Base-by-base conservation (phyloP, 139 green algal species). In the Volvox africanus region DNA sequence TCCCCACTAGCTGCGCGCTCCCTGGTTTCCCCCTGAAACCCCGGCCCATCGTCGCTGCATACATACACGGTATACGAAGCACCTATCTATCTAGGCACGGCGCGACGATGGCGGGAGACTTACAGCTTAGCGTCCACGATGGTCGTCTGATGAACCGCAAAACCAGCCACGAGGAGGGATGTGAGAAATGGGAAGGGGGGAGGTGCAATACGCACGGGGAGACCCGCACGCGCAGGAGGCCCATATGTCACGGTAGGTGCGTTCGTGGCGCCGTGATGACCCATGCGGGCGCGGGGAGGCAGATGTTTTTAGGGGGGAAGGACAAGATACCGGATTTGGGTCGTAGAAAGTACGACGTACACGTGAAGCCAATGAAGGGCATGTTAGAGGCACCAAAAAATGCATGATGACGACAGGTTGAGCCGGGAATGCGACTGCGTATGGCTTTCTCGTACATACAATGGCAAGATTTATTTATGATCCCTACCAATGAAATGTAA, bases 111-210 rank as follows among this genome's bases (percentile, higher is more conserved):
- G 16, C 65, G 65, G 65, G 65, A 73, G 44, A 79, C 71, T 79
- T 32, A 79, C 71, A 79, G 71, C 71, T 79, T 79, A 1, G 71
- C 71, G 22, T 79, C 71, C 71, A 79, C 26, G 71, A 79, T 79
- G 71, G 71, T 16, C 26, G 24, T 33, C 71, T 79, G 71, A 30
- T 33, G 26, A 21, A 32, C 35, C 13, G 71, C 21, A 79, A n/a
- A 1, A 18, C 21, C 71, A 32, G 71, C n/a, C n/a, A n/a, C n/a
- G n/a, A n/a, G 26, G 28, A 18, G 32, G 32, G 32, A 3, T 17
- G 76, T 32, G 76, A 2, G 16, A 20, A 1, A 55, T 44, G 75
- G 9, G 75, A 5, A 24, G 6, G 26, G 75, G 50, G 26, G 16
- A 14, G 30, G 33, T 33, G 76, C 30, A 18, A 61, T 19, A 1